Percentiles rank a stretch among this genome's conserved stretches.
phyloP scores from a whole-genome alignment of 805 yeast genomes.

The Debaryomyces maramus region DNA sequence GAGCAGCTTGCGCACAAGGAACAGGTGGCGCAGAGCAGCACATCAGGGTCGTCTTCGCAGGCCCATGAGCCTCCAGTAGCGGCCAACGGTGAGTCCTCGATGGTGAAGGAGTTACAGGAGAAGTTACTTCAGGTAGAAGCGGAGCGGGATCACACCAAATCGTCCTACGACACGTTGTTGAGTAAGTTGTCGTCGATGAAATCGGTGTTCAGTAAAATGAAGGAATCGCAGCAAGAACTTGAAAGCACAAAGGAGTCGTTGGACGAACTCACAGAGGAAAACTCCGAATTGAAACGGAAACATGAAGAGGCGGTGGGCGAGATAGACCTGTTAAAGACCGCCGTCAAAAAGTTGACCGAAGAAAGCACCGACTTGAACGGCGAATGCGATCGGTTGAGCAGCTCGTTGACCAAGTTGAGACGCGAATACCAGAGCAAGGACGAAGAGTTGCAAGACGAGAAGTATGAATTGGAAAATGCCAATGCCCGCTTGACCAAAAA shows the following conservation, averaged over 20 bases:
- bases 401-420: slow-evolving; percentile 37
- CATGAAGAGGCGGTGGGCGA: slow-evolving; percentile 14
- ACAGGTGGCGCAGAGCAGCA: slow-evolving; percentile 1
- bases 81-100: slow-evolving; percentile 1
- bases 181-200: slow-evolving; percentile 73
- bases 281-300: slow-evolving; percentile 13
- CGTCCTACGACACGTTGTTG: slow-evolving; percentile 60
- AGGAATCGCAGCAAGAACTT: slow-evolving; percentile 63
- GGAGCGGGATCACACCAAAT: slow-evolving; percentile 59
- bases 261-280: slow-evolving; percentile 23
- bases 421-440: slow-evolving; percentile 37
- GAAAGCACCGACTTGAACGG: slow-evolving; percentile 45
- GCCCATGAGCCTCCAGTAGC: slow-evolving; percentile 1
- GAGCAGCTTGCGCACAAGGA: slow-evolving; percentile 2
- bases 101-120: slow-evolving; percentile 8
- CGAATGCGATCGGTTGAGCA: slow-evolving; percentile 54
- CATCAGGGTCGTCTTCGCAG: background rate
- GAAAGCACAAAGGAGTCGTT: slow-evolving; percentile 51
- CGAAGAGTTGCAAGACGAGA: slow-evolving; percentile 36
- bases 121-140: slow-evolving; percentile 29
- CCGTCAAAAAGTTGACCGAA: slow-evolving; percentile 20
- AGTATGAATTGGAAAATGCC: slow-evolving; percentile 41
- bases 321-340: slow-evolving; percentile 14
- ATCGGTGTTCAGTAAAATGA: slow-evolving; percentile 68
- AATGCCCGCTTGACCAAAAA: slow-evolving; percentile 39